Base-by-base conservation (phyloP, 768 basidiomycete genomes). In the Podaxis sp. region DNA sequence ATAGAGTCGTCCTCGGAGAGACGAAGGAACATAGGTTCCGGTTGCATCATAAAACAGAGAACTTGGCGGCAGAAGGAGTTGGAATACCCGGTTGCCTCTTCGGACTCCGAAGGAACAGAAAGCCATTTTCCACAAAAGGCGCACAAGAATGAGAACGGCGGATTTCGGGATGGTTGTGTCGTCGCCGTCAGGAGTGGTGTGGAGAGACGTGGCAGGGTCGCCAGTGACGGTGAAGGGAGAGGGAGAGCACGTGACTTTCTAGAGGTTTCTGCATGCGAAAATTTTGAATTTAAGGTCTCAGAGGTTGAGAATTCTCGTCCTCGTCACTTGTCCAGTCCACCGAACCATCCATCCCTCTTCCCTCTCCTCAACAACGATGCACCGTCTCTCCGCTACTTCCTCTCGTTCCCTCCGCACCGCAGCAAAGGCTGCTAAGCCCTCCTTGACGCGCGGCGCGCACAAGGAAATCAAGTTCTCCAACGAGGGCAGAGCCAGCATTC, bases 401-500 rank as follows among this genome's bases (percentile, higher is more conserved):
- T 82, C 89, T 13, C 77, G 83, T 70, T 83, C 87, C 68, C 80
- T 89, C 71, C 89, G 88, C 70, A 86, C 83, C 57, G 87, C 87
- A 38, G 76, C 81, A 52, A 85, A 84, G 71, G 80, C 83, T 26
- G 75, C 79, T 12, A 82, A 82, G 71, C 83, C 87, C 63, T 67
- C 82, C 11, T 69, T 87, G 24, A 74, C 78, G 30, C 88, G 93
- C 62, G 88, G 89, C 64, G 90, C 87, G 17, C 93, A 96, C 85
- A 97, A 97, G 85, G 95, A 97, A 75, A 92, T 99, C 75, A 90
- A 91, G 79, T 98, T 99, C 79, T 92, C 90, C 72, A 96, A 98
- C 75, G 94, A 95, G 68, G 95, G 95, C 68, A 86, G 96, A 66
- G 93, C 95, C 33, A 86, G 87, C 77, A 96, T 97, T 78, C 84